Conservation (phyloP, 345 rosid genomes). For the Lepidium sativum region DNA sequence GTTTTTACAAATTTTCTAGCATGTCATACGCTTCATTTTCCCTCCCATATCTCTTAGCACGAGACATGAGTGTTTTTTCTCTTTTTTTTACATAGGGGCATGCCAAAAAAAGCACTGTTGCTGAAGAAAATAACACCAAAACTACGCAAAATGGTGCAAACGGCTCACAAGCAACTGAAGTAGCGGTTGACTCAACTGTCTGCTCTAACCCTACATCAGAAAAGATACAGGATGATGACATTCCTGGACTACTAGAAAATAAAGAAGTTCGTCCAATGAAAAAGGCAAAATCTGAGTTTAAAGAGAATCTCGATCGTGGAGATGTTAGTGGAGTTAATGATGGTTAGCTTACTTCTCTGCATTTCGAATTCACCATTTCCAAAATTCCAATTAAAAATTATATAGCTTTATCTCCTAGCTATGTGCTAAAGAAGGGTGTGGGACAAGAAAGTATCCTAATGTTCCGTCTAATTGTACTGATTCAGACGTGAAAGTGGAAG, state of each 20-base stretch:
- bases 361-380: background rate
- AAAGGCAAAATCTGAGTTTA: constrained; percentile 49
- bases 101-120: constrained; percentile 38
- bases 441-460: background rate
- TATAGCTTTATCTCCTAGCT: background rate
- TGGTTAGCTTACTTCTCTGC: constrained; percentile 28
- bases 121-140: constrained; percentile 34
- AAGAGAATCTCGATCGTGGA: constrained; percentile 19
- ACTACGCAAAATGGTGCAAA: background rate
- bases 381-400: background rate
- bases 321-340: constrained; percentile 30
- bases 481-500: constrained; percentile 32
- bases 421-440: background rate
- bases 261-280: constrained; percentile 54
- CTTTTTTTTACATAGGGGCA: constrained; percentile 31
- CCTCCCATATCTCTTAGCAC: background rate
- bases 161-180: constrained; percentile 21
- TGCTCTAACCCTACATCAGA: constrained; percentile 28
- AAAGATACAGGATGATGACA: constrained; percentile 21
- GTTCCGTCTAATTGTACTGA: constrained; percentile 5
- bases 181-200: constrained; percentile 17
- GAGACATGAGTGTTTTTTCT: background rate
- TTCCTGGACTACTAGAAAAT: constrained; percentile 25
- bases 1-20: background rate
- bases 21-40: background rate